Base-by-base conservation (phyloP, 140 eudicot genomes). In the Erigeron philadelphicus region DNA sequence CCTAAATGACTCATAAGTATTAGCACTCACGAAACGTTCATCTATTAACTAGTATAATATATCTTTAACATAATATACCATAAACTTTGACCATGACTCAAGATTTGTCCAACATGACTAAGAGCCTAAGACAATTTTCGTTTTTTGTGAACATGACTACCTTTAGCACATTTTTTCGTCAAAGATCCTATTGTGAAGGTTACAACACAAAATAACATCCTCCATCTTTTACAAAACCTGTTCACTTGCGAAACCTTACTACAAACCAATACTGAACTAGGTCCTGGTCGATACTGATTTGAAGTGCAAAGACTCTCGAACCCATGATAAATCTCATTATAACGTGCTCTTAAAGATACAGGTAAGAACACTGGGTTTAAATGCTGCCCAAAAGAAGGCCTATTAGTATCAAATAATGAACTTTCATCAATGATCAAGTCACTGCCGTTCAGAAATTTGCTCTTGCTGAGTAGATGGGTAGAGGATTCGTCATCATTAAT, bases 131-230 rank as follows among this genome's bases (percentile, higher is more conserved):
- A 23, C 12, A 71, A 56, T 57, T 71, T 76, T 62, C 43, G 56
- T 72, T 71, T 77, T 67, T 77, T 77, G 56, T 38, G 73, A 63
- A 67, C 68, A 55, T 58, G 77, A 70, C 40, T 54, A 71, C 23
- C 60, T 43, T 55, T 61, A 50, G 55, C 64, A 46, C 71, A 47
- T 52, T 53, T 68, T 47, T 52, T 45, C 23, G 2, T 12, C 56
- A 73, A 41, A 11, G 70, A 64, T 50, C 72, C 35, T 40, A 42
- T 52, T 53, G 48, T 40, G 70, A 72, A 58, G 38, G 50, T 74
- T 55, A 74, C 67, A 9, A 66, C 66, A 46, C 72, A 54, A 67
- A 78, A 23, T 50, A 77, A 25, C 65, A 59, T 19, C 58, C 62
- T 65, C 82, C 65, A 72, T 47, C 57, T 78, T 57, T 60, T 78